These are phyloP conservation scores for Mortierella sp. DNA, from an alignment of 371 early-diverging fungal species.

Conservation along the genomic window DNA sequence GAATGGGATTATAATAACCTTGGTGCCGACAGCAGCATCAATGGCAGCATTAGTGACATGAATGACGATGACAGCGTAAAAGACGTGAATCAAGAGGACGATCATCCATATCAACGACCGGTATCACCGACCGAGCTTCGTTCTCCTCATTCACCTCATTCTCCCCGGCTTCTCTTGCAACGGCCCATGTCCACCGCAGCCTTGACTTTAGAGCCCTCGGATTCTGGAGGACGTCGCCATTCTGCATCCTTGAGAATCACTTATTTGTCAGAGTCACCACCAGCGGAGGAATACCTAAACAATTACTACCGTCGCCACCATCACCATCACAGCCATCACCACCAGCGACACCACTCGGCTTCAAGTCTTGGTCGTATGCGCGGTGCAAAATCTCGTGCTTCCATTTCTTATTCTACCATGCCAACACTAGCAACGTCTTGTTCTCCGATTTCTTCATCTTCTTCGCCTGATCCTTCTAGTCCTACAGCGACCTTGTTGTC, in stretches of 20 bases:
- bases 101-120: neutral
- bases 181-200: neutral
- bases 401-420: slow-evolving; percentile 26
- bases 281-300: neutral
- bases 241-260: neutral
- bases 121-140: neutral
- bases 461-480: slow-evolving; percentile 2
- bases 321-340: neutral
- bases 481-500: slow-evolving; percentile 4
- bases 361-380: slow-evolving; percentile 19
- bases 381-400: slow-evolving; percentile 40
- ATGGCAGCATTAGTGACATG: neutral
- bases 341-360: neutral
- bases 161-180: neutral
- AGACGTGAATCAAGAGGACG: slow-evolving; percentile 5
- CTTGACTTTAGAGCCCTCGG: neutral
- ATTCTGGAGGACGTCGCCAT: neutral
- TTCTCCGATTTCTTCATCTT: neutral
- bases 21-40: neutral
- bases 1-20: slow-evolving; percentile 16
- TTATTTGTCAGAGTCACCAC: neutral
- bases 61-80: neutral
- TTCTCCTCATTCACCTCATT: slow-evolving; percentile 4
- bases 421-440: slow-evolving; percentile 21
- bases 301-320: neutral